Evolutionary conservation across 2,329 filamentous ascomycete genomes (phyloP), one percentile per base, ranked within the genome.

Genomic region (Stagonosporopsis cucurbitacearum): DNA sequence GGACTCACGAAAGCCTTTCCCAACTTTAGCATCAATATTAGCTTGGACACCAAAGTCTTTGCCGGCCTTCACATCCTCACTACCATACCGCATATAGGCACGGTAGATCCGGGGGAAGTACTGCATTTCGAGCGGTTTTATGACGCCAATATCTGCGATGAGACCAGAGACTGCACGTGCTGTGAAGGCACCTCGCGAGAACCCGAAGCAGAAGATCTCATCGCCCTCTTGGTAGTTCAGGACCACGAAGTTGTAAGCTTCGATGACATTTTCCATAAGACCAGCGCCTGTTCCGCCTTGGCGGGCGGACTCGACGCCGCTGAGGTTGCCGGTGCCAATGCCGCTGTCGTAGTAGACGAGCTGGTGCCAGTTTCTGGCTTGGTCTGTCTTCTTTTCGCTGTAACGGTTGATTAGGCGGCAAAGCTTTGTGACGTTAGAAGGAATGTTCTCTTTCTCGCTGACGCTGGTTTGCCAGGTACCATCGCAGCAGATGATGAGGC

Each of bases 161-260:
- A 81, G 66, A 7, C 78, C 79, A 5, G 77, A 77, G 4, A 80
- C 71, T 3, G 73, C 71, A 30, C 73, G 59, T 7, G 71, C 82
- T 0, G 79, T 81, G 42, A 75, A 81, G 1, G 79, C 79, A 17
- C 79, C 79, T 19, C 79, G 60, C 0, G 78, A 80, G 60, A 81
- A 81, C 0, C 79, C 79, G 22, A 81, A 72, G 30, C 79, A 71
- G 59, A 79, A 81, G 37, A 81, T 79, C 23, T 78, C 77, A 48
- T 81, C 79, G 36, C 81, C 82, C 0, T 74, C 68, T 20, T 76
- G 65, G 48, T 79, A 84, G 61, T 84, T 84, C 30, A 79, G 73
- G 6, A 78, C 76, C 6, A 84, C 73, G 67, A 82, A 84, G 33
- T 77, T 76, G 59, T 84, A 82, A 1, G 75, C 79, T 64, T 81